Percentiles rank a stretch among this genome's conserved stretches.
phyloP scores from a whole-genome alignment of 768 basidiomycete species.

The Kwoniella europaea region DNA sequence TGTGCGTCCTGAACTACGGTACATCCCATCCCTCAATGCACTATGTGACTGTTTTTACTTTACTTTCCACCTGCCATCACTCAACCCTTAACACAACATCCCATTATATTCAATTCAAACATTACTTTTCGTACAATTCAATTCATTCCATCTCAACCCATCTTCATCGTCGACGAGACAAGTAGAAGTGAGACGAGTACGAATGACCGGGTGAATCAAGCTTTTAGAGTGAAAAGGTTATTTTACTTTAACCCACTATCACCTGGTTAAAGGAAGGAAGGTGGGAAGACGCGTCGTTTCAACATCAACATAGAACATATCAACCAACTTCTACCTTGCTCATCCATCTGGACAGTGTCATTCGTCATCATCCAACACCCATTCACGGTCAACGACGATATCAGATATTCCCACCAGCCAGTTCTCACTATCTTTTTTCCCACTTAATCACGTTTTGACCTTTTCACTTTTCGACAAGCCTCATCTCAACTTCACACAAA shows the following conservation, averaged over 20 bases:
- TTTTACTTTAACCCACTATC: not conserved
- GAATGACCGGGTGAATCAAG: slow-evolving; percentile 1
- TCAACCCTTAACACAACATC: not conserved
- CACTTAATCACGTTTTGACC: not conserved
- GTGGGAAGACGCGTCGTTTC: not conserved
- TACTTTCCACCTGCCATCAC: not conserved
- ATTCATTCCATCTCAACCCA: not conserved
- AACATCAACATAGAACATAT: slow-evolving; percentile 2
- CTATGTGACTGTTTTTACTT: slow-evolving; percentile 15
- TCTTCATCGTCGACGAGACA: not conserved
- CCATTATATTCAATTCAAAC: not conserved
- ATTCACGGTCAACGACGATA: not conserved
- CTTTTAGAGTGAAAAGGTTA: not conserved
- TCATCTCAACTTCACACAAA: not conserved
- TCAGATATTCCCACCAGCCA: slow-evolving; percentile 1
- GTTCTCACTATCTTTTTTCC: not conserved
- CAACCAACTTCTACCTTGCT: not conserved
- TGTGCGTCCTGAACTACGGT: slow-evolving; percentile 1
- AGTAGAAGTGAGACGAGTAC: not conserved
- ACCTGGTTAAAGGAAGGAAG: not conserved
- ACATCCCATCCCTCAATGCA: not conserved
- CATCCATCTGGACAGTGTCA: not conserved
- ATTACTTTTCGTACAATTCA: not conserved
- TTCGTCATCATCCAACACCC: not conserved
- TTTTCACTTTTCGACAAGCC: not conserved